Conservation (phyloP, 257 asterid species). For the Gynochthodes officinalis region DNA sequence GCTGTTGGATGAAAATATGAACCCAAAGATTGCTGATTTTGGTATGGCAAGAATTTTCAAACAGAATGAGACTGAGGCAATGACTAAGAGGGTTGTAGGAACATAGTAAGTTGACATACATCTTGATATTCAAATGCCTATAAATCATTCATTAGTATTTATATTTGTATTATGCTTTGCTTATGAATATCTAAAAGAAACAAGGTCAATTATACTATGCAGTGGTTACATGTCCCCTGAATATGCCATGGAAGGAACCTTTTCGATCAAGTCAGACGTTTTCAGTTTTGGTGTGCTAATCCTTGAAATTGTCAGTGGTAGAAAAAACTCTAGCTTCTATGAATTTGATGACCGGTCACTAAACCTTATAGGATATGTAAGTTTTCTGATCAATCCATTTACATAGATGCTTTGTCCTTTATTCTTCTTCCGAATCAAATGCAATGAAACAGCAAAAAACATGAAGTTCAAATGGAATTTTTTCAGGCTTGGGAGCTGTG, state of each 20-base stretch:
- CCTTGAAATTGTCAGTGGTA: slow-evolving; percentile 56
- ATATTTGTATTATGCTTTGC: not conserved
- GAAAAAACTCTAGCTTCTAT: slow-evolving; percentile 38
- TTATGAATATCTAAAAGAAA: not conserved
- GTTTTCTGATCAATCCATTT: slow-evolving; percentile 6
- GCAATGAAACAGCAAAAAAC: too few relatives aligned
- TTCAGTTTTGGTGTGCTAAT: slow-evolving; percentile 57
- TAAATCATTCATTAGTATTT: not conserved
- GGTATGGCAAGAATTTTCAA: slow-evolving; percentile 61
- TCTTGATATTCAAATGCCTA: not conserved
- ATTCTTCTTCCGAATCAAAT: not conserved
- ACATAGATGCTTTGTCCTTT: not conserved
- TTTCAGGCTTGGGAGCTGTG: slow-evolving; percentile 62
- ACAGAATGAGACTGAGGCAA: slow-evolving; percentile 40
- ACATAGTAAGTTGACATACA: slow-evolving; percentile 43
- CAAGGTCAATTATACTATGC: not conserved
- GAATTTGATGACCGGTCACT: slow-evolving; percentile 36
- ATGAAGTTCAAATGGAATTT: not conserved
- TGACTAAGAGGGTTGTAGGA: slow-evolving; percentile 49
- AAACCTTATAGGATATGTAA: slow-evolving; percentile 55
- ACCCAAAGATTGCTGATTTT: slow-evolving; percentile 63
- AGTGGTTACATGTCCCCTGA: slow-evolving; percentile 77
- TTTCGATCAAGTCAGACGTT: slow-evolving; percentile 58
- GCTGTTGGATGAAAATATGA: slow-evolving; percentile 54
- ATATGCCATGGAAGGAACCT: slow-evolving; percentile 61